Evolutionary conservation across 1,139 yeast species (phyloP).

Genomic region (Saccharomycopsis phalli): DNA sequence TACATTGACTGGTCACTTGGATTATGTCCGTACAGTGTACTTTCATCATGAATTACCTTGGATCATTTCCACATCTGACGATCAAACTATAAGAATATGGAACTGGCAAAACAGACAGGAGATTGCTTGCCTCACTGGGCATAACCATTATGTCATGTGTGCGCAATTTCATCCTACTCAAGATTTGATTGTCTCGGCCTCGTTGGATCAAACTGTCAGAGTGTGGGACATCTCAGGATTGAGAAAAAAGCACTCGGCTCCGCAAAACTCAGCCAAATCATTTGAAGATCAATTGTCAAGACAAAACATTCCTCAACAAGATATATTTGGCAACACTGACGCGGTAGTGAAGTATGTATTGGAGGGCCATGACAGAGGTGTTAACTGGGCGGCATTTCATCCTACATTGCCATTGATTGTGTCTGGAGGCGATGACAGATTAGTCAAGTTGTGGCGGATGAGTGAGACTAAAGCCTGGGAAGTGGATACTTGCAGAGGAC

Average conservation of each 20-base stretch:
- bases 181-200: conserved; percentile 89
- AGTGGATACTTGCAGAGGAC: conserved; percentile 97
- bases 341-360: conserved; percentile 92
- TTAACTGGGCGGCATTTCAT: conserved; percentile 97
- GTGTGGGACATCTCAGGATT: conserved; percentile 98
- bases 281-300: conserved; percentile 77
- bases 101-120: conserved; percentile 99
- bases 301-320: conserved; percentile 56
- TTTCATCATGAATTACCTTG: conserved; percentile 97
- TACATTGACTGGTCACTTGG: conserved; percentile 88
- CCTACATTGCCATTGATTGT: conserved; percentile 93
- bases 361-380: conserved; percentile 98
- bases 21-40: conserved; percentile 87
- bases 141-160: conserved; percentile 96
- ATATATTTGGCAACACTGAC: conserved; percentile 87
- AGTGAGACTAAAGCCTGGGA: conserved; percentile 98
- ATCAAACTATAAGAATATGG: conserved; percentile 98
- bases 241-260: conserved; percentile 93
- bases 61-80: conserved; percentile 95
- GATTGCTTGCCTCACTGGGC: conserved; percentile 95
- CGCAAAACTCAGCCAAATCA: conserved; percentile 39
- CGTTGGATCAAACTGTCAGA: conserved; percentile 96
- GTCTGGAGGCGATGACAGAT: conserved; percentile 94
- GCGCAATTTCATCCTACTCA: conserved; percentile 97
- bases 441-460: conserved; percentile 96